Evolutionary conservation across 352 stramenopile species (phyloP).

Genomic region (Phytophthora tentaculata): DNA sequence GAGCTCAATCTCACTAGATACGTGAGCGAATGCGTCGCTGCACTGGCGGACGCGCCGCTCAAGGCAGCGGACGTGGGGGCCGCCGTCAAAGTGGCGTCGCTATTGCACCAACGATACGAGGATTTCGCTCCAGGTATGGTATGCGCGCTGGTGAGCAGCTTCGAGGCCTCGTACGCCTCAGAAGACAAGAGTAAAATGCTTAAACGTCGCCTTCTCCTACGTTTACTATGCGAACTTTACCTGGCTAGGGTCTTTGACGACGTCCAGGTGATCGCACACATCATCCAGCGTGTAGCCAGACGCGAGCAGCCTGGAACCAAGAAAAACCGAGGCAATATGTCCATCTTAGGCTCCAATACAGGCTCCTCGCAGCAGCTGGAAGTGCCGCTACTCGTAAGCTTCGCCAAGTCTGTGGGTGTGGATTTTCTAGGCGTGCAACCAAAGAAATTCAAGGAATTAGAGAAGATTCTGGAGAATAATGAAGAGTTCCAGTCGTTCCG

Average conservation of each 20-base stretch:
- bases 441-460: conserved; percentile 71
- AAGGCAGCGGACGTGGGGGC: conserved; percentile 88
- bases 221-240: conserved; percentile 86
- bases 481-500: conserved; percentile 53
- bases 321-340: conserved; percentile 54
- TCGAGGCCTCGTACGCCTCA: conserved; percentile 60
- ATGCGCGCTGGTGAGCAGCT: conserved; percentile 55
- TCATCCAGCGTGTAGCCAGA: conserved; percentile 77
- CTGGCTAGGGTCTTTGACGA: conserved; percentile 82
- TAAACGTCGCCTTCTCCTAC: conserved; percentile 74
- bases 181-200: conserved; percentile 84
- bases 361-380: conserved; percentile 67
- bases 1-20: conserved; percentile 96
- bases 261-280: conserved; percentile 74
- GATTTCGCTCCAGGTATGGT: conserved; percentile 83
- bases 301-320: conserved; percentile 43
- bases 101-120: conserved; percentile 93
- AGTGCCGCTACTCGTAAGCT: conserved; percentile 94
- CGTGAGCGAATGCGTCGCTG: conserved; percentile 93
- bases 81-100: conserved; percentile 86
- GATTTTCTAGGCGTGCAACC: conserved; percentile 86
- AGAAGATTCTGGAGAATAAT: conserved; percentile 38
- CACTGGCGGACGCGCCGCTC: conserved; percentile 86
- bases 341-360: conserved; percentile 12
- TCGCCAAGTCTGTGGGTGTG: conserved; percentile 92